phyloP scores from a whole-genome alignment of 1,139 yeast genomes.

The Yamadazyma dushanensis region DNA sequence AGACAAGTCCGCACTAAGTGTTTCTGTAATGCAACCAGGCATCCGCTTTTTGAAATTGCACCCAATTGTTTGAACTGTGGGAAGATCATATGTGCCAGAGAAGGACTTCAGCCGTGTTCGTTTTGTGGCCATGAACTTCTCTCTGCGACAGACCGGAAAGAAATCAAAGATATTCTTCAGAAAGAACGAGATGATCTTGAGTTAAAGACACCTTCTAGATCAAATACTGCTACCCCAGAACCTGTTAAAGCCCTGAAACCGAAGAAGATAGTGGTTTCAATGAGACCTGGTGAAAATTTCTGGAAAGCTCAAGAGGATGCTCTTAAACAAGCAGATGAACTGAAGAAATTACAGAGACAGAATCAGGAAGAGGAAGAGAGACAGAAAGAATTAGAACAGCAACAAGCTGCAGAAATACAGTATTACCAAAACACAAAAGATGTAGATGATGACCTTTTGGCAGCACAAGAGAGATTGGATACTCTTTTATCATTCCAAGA shows the following conservation, averaged over 20 bases:
- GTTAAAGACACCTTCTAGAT: conserved; percentile 5
- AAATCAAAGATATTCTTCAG: conserved; percentile 53
- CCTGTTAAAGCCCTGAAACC: conserved; percentile 21
- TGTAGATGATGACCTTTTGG: conserved; percentile 53
- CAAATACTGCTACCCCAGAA: conserved; percentile 6
- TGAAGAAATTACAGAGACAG: conserved; percentile 24
- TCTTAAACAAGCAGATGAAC: conserved; percentile 51
- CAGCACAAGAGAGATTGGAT: conserved; percentile 73
- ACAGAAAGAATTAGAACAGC: conserved; percentile 29
- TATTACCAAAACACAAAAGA: conserved; percentile 32
- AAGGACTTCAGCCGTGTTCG: conserved; percentile 89
- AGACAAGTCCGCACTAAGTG: conserved; percentile 42
- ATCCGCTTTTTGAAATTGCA: conserved; percentile 83
- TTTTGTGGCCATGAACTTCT: conserved; percentile 74
- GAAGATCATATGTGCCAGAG: conserved; percentile 83
- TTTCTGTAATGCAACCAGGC: conserved; percentile 81
- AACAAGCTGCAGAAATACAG: conserved; percentile 36
- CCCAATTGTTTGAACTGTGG: conserved; percentile 97
- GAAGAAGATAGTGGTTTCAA: conserved; percentile 48
- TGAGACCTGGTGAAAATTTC: conserved; percentile 62
- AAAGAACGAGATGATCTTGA: conserved; percentile 38
- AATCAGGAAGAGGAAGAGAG: conserved; percentile 23
- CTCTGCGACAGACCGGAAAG: conserved; percentile 56
- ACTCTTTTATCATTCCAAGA: conserved; percentile 78
- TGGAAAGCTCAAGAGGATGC: conserved; percentile 70